Percentiles rank a stretch among this genome's conserved stretches.
Evolutionary conservation across 768 basidiomycete genomes (phyloP).

Genomic region (Paxillus rubicundulus): DNA sequence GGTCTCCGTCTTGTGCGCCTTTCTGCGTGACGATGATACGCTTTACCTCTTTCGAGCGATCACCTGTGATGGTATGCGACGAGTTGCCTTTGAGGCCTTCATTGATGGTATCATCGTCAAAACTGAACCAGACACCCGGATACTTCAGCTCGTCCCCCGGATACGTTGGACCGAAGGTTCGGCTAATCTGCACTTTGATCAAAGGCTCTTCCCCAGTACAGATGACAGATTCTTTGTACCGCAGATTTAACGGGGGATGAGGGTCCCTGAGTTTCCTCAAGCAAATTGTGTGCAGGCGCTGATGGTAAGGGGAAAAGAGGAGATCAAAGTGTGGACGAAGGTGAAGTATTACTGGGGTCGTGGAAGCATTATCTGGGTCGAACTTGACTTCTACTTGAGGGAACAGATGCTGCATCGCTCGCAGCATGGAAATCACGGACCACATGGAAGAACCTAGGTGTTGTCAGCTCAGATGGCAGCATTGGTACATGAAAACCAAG

Average conservation of each 20-base stretch:
- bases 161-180: constrained; percentile 82
- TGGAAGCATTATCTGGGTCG: constrained; percentile 66
- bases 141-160: constrained; percentile 74
- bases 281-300: constrained; percentile 77
- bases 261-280: constrained; percentile 64
- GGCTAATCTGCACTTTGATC: constrained; percentile 61
- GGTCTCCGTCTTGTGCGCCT: constrained; percentile 49
- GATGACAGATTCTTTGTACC: constrained; percentile 63
- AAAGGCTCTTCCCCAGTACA: constrained; percentile 62
- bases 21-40: constrained; percentile 73
- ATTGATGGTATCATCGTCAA: constrained; percentile 66
- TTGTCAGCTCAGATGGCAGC: background rate
- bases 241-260: constrained; percentile 63
- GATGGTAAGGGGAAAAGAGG: constrained; percentile 77
- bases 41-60: constrained; percentile 73
- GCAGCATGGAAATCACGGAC: constrained; percentile 68
- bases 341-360: constrained; percentile 74
- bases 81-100: constrained; percentile 51
- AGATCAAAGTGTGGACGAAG: constrained; percentile 80
- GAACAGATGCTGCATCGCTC: constrained; percentile 63
- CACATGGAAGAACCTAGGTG: constrained; percentile 72
- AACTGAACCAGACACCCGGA: constrained; percentile 82
- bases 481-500: background rate
- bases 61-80: constrained; percentile 42
- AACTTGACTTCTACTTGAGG: constrained; percentile 84